Percentiles rank a stretch among this genome's conserved stretches.
Conservation (phyloP, 106 monocot genomes). For the Apostasia shenzhenica region DNA sequence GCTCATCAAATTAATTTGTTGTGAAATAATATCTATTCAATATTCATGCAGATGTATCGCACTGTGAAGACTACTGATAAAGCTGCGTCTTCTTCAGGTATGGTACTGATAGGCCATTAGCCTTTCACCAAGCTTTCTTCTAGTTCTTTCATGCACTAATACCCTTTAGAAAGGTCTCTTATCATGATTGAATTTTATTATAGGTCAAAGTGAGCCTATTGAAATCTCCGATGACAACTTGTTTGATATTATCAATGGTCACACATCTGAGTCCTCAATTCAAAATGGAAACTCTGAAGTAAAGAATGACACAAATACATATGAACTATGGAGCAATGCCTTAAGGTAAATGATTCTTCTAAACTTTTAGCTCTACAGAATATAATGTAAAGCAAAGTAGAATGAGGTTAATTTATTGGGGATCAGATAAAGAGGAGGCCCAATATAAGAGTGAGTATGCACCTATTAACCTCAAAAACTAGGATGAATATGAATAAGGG, state of each 20-base stretch:
- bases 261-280: slow-evolving; percentile 19
- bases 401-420: too few relatives aligned
- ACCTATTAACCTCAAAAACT: too few relatives aligned
- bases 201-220: slow-evolving; percentile 45
- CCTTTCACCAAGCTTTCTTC: too few relatives aligned
- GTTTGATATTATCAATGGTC: slow-evolving; percentile 26
- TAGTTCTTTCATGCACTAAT: too few relatives aligned
- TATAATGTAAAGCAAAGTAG: too few relatives aligned
- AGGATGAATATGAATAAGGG: too few relatives aligned
- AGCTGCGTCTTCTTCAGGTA: slow-evolving; percentile 48
- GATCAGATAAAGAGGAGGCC: too few relatives aligned
- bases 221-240: slow-evolving; percentile 71
- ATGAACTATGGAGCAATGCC: slow-evolving; percentile 65
- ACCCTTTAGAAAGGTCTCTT: too few relatives aligned
- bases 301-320: slow-evolving; percentile 16
- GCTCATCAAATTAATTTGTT: background rate
- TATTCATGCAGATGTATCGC: slow-evolving; percentile 65
- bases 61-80: slow-evolving; percentile 81
- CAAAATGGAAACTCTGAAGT: slow-evolving; percentile 16
- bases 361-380: background rate
- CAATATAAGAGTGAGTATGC: too few relatives aligned
- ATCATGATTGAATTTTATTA: background rate
- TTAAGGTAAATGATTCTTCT: slow-evolving; percentile 36
- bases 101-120: background rate
- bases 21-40: background rate